Conservation (phyloP, 164 flowering plant species). For the Platanus orientalis region DNA sequence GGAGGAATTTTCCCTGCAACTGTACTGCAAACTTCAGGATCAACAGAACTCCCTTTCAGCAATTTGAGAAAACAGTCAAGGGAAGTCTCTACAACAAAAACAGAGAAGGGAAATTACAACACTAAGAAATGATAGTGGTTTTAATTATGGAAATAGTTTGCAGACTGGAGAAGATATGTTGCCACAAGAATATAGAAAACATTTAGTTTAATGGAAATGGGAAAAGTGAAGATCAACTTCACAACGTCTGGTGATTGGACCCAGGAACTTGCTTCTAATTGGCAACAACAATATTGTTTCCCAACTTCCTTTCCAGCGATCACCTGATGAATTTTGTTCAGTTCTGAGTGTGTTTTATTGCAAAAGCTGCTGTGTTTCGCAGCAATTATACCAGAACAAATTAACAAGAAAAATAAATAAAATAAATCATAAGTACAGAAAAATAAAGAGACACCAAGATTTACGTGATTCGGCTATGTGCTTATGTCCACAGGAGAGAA, state of each 20-base stretch:
- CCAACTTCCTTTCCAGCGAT: slow-evolving; percentile 74
- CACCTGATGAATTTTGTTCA: slow-evolving; percentile 96
- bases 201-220: background rate
- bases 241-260: slow-evolving; percentile 68
- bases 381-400: too few species aligned
- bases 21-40: slow-evolving; percentile 54
- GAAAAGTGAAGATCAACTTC: slow-evolving; percentile 35
- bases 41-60: slow-evolving; percentile 7
- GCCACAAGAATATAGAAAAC: background rate
- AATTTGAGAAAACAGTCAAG: background rate
- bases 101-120: too few species aligned
- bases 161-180: background rate
- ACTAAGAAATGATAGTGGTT: background rate
- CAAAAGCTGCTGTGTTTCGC: too few species aligned
- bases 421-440: too few species aligned
- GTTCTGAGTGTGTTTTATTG: slow-evolving; percentile 66
- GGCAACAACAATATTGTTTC: slow-evolving; percentile 50
- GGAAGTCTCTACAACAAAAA: background rate
- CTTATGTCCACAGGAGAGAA: too few species aligned
- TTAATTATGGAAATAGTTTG: background rate
- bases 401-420: too few species aligned
- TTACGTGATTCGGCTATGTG: too few species aligned
- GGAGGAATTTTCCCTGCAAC: slow-evolving; percentile 80
- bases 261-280: slow-evolving; percentile 74
- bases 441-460: too few species aligned